These are phyloP conservation scores for Moringa oleifera DNA, from an alignment of 345 rosid genomes.

Conservation along the genomic window DNA sequence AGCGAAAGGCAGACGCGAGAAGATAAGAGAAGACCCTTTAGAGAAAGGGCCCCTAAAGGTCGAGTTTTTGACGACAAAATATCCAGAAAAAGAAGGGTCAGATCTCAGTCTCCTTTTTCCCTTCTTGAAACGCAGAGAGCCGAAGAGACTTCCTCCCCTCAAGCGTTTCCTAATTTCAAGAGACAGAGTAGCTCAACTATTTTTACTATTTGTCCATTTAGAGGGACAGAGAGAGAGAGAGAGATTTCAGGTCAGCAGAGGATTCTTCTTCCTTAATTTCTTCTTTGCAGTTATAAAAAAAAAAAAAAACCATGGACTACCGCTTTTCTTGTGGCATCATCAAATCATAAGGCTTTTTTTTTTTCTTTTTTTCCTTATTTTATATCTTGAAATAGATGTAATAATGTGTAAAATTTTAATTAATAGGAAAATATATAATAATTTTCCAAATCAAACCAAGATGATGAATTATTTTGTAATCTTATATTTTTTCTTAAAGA, in stretches of 20 bases:
- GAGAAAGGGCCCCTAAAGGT: neutral
- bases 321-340: constrained; percentile 1
- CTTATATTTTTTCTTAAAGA: too few relatives aligned
- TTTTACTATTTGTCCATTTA: neutral
- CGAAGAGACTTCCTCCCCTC: too few relatives aligned
- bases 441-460: too few relatives aligned
- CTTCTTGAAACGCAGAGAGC: neutral
- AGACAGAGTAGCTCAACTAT: neutral
- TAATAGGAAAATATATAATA: too few relatives aligned
- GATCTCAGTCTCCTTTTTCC: constrained; percentile 1
- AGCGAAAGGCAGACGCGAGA: neutral
- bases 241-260: neutral
- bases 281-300: neutral
- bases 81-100: neutral
- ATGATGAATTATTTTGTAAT: too few relatives aligned
- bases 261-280: neutral
- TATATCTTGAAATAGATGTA: too few relatives aligned
- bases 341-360: neutral
- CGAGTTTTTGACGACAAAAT: neutral
- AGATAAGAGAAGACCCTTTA: neutral
- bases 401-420: too few relatives aligned
- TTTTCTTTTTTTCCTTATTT: neutral
- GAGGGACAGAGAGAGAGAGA: neutral
- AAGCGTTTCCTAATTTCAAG: neutral
- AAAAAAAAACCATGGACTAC: constrained; percentile 11